phyloP scores from a whole-genome alignment of 352 stramenopile species.

The Pythium aquatile region DNA sequence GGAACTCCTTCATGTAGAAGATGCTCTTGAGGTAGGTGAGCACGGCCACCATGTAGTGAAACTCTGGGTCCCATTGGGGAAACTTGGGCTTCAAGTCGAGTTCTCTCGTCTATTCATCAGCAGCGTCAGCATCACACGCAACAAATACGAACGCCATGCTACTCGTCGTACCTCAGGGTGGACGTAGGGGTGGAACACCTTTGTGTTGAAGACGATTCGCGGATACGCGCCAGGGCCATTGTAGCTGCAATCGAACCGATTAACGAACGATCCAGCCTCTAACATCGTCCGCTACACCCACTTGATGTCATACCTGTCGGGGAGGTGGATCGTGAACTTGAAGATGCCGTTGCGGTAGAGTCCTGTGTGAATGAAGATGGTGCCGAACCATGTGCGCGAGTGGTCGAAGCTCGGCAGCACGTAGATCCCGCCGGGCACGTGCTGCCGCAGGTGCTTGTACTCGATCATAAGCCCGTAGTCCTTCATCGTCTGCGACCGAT shows the following conservation, averaged over 20 bases:
- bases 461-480: conserved; percentile 97
- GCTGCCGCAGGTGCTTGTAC: conserved; percentile 96
- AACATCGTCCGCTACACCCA: not conserved
- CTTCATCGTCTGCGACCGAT: conserved; percentile 86
- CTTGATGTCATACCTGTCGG: conserved; percentile 43
- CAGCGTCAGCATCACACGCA: not conserved
- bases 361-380: conserved; percentile 95
- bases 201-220: conserved; percentile 90
- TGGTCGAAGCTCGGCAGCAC: conserved; percentile 93
- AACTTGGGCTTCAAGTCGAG: conserved; percentile 92
- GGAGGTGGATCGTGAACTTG: conserved; percentile 93
- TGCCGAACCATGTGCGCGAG: conserved; percentile 91
- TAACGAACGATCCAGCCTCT: no score
- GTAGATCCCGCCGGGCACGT: conserved; percentile 94
- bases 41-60: conserved; percentile 95
- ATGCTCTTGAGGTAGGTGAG: conserved; percentile 97
- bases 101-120: conserved; percentile 63
- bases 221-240: conserved; percentile 93
- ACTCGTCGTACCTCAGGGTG: conserved; percentile 47
- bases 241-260: conserved; percentile 59
- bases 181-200: conserved; percentile 94
- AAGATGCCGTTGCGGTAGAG: conserved; percentile 96
- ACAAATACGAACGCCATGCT: not conserved
- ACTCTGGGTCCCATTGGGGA: conserved; percentile 90
- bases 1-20: conserved; percentile 97